Evolutionary conservation across 306 rosid species (phyloP).

Genomic region (Cyamopsis tetragonoloba): DNA sequence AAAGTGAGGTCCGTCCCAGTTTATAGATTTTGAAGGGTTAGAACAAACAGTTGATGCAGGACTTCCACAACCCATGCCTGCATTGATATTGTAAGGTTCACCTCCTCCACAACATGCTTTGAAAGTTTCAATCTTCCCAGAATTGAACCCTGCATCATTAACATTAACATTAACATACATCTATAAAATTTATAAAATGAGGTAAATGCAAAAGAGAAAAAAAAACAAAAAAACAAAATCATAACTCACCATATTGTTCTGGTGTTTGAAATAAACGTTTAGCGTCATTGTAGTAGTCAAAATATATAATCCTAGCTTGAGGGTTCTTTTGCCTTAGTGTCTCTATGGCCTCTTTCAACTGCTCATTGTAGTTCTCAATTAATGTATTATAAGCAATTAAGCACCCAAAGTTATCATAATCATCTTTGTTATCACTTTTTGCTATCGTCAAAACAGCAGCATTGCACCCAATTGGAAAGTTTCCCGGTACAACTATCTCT

Average conservation of each 20-base stretch:
- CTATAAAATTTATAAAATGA: background rate
- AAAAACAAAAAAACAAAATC: background rate
- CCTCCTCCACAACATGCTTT: background rate
- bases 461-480: no score
- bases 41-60: background rate
- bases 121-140: background rate
- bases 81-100: background rate
- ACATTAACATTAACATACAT: background rate
- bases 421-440: background rate
- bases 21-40: background rate
- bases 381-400: background rate
- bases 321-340: background rate
- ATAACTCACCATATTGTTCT: background rate
- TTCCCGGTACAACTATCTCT: no score
- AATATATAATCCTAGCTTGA: background rate
- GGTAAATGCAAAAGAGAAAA: no score
- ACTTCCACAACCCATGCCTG: background rate
- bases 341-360: background rate
- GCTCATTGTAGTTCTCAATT: background rate
- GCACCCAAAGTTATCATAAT: background rate
- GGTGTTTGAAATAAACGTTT: background rate
- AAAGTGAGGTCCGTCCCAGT: background rate
- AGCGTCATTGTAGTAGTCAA: background rate
- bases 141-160: background rate
- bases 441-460: background rate